These are phyloP conservation scores for Phyllosticta paracitricarpa DNA, from an alignment of 2,329 filamentous ascomycete species.

Conservation along the genomic window DNA sequence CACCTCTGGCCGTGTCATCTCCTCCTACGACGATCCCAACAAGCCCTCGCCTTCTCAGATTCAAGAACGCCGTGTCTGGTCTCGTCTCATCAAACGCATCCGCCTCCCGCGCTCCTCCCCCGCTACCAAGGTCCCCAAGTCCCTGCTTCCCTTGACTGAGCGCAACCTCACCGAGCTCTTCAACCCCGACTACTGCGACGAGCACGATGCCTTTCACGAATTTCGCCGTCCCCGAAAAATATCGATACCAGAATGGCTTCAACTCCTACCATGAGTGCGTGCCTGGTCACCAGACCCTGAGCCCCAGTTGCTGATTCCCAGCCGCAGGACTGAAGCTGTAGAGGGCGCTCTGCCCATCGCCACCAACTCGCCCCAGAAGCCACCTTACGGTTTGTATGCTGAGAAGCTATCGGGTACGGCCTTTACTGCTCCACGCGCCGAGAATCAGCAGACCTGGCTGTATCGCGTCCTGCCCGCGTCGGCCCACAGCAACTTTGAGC, in stretches of 20 bases:
- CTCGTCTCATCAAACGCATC: conserved; percentile 16
- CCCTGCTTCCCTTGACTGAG: conserved; percentile 18
- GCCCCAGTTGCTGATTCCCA: conserved; percentile 1
- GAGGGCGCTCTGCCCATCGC: conserved; percentile 63
- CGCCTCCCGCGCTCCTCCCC: conserved; percentile 12
- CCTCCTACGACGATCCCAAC: conserved; percentile 18
- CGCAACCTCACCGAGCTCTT: conserved; percentile 21
- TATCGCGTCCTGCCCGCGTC: conserved; percentile 49
- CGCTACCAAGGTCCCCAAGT: conserved; percentile 16
- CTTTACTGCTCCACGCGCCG: conserved; percentile 47
- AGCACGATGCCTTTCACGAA: conserved; percentile 52
- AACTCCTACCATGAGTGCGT: conserved; percentile 65
- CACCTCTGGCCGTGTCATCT: conserved; percentile 4
- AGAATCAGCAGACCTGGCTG: conserved; percentile 50
- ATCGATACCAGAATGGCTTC: conserved; percentile 73
- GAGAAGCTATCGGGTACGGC: conserved; percentile 57
- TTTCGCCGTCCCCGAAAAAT: conserved; percentile 56
- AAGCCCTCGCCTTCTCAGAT: conserved; percentile 18
- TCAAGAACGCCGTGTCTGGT: conserved; percentile 10
- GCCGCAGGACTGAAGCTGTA: conserved; percentile 60
- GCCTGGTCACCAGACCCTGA: conserved; percentile 1
- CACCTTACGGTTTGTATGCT: conserved; percentile 67
- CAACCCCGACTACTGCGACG: conserved; percentile 21
- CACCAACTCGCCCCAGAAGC: conserved; percentile 75
- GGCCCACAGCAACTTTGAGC: conserved; percentile 46